Evolutionary conservation across 495 filamentous ascomycete species (phyloP), one percentile per base, ranked within the genome.

Genomic region (Chaetomium cochliodes): DNA sequence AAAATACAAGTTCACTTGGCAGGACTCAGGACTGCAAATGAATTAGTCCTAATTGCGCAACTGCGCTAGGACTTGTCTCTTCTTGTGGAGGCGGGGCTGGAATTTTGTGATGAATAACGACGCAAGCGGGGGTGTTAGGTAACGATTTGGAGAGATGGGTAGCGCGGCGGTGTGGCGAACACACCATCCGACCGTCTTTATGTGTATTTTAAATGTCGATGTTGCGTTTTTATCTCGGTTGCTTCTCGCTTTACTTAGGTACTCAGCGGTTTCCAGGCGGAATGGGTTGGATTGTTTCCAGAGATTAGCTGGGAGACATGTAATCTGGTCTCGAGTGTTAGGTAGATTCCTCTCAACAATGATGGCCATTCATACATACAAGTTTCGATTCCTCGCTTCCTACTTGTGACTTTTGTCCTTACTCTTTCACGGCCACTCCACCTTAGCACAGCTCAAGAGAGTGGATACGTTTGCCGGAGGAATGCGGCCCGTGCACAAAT

Each of bases 21-120:
- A 11, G 46, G 41, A 54, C n/a, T 30, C 18, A 16, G 28, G 30
- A 50, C 5, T 50, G 46, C 46, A 50, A 2, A 8, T 20, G 65
- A 44, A 53, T 58, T 12, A 39, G 53, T 50, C 22, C 25, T 37
- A 30, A 6, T 6, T 30, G 3, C 28, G 28, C 28, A 30, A 30
- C 28, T 6, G 28, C 28, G 28, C 28, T 30, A 6, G 3, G 28
- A 30, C 28, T 30, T 30, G 2, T 30, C 6, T 26, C 28, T 49
- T 12, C 5, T 37, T 51, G 51, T 26, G 23, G 11, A 30, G 42
- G 7, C 3, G 6, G 39, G 60, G 26, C 15, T 20, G 15, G 39
- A 55, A 22, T 16, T 42, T 16, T 30, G 50, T 69, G 65, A 73
- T 69, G 69, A 70, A 65, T 67, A 50, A 70, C 65, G 69, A 66